Percentiles rank a stretch among this genome's conserved stretches.
These are phyloP conservation scores for Xylaria sp. DNA, from an alignment of 2,329 filamentous ascomycete genomes.

Conservation along the genomic window DNA sequence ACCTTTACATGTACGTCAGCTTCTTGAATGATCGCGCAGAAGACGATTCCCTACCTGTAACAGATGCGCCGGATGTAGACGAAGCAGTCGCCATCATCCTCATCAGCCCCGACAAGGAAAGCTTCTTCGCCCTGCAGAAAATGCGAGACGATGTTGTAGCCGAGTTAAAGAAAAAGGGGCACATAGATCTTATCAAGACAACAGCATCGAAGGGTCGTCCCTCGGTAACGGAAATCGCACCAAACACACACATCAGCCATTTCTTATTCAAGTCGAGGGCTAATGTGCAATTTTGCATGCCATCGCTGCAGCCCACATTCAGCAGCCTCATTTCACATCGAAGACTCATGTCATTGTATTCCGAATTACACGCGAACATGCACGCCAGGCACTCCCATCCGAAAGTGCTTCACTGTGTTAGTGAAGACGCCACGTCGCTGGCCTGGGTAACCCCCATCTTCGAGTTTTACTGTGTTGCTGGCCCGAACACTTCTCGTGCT, in stretches of 20 bases:
- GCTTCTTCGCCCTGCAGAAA: constrained; percentile 87
- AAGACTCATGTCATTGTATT: constrained; percentile 85
- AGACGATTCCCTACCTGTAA: constrained; percentile 55
- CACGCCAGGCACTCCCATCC: constrained; percentile 86
- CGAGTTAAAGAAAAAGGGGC: constrained; percentile 80
- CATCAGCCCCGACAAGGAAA: constrained; percentile 92
- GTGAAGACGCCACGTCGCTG: constrained; percentile 79
- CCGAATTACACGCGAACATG: constrained; percentile 83
- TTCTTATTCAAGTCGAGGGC: constrained; percentile 95
- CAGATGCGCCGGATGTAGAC: constrained; percentile 70
- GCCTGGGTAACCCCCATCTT: constrained; percentile 93
- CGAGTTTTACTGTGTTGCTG: constrained; percentile 95
- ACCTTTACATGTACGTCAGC: constrained; percentile 99
- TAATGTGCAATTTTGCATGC: constrained; percentile 97
- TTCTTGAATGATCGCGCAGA: constrained; percentile 77
- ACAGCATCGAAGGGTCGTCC: constrained; percentile 79
- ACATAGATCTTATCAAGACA: constrained; percentile 77
- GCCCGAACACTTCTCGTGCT: constrained; percentile 71
- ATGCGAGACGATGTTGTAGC: constrained; percentile 72
- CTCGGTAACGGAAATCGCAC: constrained; percentile 77
- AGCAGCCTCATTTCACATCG: constrained; percentile 66
- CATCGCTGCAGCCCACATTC: constrained; percentile 79
- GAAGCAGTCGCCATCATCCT: constrained; percentile 91
- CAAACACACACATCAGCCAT: constrained; percentile 83
- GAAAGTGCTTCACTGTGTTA: constrained; percentile 85